Base-by-base conservation (phyloP, 106 monocot species). In the Narthecium ossifragum region DNA sequence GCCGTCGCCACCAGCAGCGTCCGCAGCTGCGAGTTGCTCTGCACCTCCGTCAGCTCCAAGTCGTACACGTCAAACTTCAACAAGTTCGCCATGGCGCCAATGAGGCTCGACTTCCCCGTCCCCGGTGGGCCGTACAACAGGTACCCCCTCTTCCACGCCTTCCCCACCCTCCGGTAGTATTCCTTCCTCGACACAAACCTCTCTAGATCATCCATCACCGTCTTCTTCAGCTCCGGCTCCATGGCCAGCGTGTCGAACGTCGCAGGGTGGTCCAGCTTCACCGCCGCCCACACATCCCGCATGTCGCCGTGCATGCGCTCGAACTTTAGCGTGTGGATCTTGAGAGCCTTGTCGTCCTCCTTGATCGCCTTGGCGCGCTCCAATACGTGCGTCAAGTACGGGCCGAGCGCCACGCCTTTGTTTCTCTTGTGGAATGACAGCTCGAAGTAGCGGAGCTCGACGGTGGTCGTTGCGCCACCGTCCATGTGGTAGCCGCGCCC, bases 21-120 rank as follows among this genome's bases (percentile, higher is more conserved):
- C 14, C 73, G 38, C 0, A 79, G 68, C 5, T 34, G 15, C 12
- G 57, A 32, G 43, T 79, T 79, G 50, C 64, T 31, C 2, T 12
- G 22, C 1, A 79, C 73, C 25, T 68, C 73, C 3, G 63, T 54
- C 15, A 76, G 64, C 52, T 76, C 76, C 18, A 76, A 31, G 45
- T 76, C 70, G 57, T 76, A 76, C 22, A 76, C 49, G 45, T 76
- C 76, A 27, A 70, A 76, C 64, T 76, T 64, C 43, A 76, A 59
- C 32, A 59, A 46, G 58, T 76, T 76, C 15, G 76, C 76, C 36
- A 76, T 76, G 39, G 76, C 76, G 4, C 64, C 76, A 33, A 76
- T 34, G 33, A 76, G 27, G 58, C 76, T 76, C 11, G 76, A 70
- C 57, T 76, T 76, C 31, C 76, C 76, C 6, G 76, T 76, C 31